phyloP scores from a whole-genome alignment of 345 rosid genomes.

The Eucalyptus lansdowneana region DNA sequence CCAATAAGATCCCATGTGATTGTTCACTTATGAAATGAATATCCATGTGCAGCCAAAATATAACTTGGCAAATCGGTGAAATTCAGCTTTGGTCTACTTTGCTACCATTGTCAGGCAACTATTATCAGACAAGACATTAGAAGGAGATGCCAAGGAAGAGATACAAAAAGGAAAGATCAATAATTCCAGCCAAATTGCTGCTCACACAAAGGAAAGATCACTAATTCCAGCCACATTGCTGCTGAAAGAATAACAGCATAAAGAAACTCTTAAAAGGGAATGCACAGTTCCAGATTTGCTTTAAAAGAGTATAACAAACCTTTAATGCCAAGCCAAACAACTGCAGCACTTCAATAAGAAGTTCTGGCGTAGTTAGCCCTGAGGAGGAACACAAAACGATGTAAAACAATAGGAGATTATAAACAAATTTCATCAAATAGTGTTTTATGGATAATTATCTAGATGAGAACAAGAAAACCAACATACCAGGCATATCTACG shows the following conservation, averaged over 20 bases:
- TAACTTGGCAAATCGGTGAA: neutral
- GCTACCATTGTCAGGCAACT: neutral
- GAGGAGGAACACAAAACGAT: slow-evolving; percentile 13
- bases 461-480: neutral
- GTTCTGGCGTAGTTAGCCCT: slow-evolving; percentile 32
- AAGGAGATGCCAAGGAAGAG: neutral
- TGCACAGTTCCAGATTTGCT: neutral
- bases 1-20: neutral
- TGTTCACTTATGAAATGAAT: neutral
- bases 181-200: neutral
- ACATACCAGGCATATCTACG: slow-evolving; percentile 27
- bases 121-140: neutral
- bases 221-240: neutral
- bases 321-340: slow-evolving; percentile 70
- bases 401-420: neutral
- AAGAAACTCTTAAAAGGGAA: neutral
- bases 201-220: neutral
- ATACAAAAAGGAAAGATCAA: neutral
- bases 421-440: neutral
- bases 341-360: slow-evolving; percentile 57
- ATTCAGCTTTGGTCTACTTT: neutral
- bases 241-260: neutral
- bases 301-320: slow-evolving; percentile 31
- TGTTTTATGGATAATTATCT: neutral
- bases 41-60: neutral